Base-by-base conservation (phyloP, 2,329 filamentous ascomycete species). In the Pseudogymnoascus sp. region DNA sequence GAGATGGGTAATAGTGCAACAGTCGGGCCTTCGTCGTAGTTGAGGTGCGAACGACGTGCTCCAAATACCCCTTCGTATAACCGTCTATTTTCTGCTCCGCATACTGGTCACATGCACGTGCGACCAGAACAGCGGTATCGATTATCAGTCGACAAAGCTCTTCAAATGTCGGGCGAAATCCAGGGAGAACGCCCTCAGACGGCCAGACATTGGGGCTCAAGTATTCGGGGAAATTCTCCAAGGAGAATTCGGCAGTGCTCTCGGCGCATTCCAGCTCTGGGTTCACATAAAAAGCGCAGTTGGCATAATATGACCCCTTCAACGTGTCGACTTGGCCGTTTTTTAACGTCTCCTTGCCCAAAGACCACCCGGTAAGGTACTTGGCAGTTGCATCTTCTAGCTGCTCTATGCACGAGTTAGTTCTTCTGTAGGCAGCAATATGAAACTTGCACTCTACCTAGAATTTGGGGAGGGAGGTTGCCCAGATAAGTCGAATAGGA, bases 151-250 rank as follows among this genome's bases (percentile, higher is more conserved):
- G 80, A 74, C 93, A 97, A 31, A 97, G 82, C 40, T 84, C 80
- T 68, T 93, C 88, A 65, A 96, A 84, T 0, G 86, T 85, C 38
- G 79, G 75, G 65, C 84, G 84, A 77, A 97, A 97, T 0, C 88
- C 89, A 0, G 91, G 90, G 1, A 97, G 80, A 0, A 84, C 78
- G 3, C 78, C 75, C 59, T 87, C 81, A 0, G 79, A 75, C 0
- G 93, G 95, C 95, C 95, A 99, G 63, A 96, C 82, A 73, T 97
- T 97, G 0, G 90, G 87, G 4, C 89, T 88, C 0, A 95, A 89
- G 75, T 97, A 97, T 75, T 96, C 93, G 2, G 91, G 87, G 70
- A 96, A 90, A 64, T 88, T 84, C 7, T 80, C 80, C 0, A 80
- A 69, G 34, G 81, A 82, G 75, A 87, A 86, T 56, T 80, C 78